phyloP scores from a whole-genome alignment of 148 eudicot species.

The Salicornia ramosissima region DNA sequence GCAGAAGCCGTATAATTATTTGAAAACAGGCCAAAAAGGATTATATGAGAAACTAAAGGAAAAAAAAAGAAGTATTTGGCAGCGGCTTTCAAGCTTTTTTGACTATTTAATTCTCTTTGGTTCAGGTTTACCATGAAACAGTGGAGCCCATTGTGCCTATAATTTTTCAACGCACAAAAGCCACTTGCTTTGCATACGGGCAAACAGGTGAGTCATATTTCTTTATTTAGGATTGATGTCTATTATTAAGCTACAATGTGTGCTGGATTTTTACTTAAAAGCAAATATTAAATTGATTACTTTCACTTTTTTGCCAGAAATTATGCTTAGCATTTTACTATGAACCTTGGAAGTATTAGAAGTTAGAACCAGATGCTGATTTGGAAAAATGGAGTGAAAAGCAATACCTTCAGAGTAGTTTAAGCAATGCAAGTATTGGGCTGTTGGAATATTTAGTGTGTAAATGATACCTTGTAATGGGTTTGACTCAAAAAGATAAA shows the following conservation, averaged over 20 bases:
- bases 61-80: no score
- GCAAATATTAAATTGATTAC: background rate
- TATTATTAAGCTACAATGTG: no score
- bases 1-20: no score
- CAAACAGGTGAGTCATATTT: slow-evolving; percentile 63
- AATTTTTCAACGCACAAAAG: slow-evolving; percentile 93
- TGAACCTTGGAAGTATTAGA: background rate
- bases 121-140: slow-evolving; percentile 90
- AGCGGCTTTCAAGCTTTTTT: background rate
- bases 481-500: background rate
- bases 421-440: background rate
- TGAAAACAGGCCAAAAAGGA: no score
- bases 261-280: no score
- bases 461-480: background rate
- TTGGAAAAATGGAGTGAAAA: background rate
- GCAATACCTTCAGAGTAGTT: background rate
- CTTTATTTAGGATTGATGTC: background rate
- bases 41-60: no score
- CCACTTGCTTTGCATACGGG: slow-evolving; percentile 99
- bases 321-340: background rate
- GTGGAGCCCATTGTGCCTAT: slow-evolving; percentile 98
- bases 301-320: background rate
- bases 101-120: slow-evolving; percentile 11
- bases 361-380: background rate
- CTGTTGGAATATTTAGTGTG: background rate